phyloP scores from a whole-genome alignment of 805 yeast species.

The Candida fluviatilis region DNA sequence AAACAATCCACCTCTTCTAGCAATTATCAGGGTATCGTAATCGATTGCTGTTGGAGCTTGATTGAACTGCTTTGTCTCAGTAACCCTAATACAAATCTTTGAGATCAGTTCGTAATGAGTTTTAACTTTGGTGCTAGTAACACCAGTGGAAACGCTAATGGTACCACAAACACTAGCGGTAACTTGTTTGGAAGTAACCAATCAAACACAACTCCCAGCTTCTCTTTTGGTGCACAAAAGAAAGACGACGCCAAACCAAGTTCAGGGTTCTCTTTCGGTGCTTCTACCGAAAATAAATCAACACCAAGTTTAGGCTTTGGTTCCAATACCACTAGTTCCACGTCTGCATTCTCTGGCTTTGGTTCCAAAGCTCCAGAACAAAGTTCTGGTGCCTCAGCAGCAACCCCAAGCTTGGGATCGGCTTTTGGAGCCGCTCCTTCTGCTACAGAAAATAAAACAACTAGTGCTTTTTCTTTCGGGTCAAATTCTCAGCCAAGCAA shows the following conservation, averaged over 20 bases:
- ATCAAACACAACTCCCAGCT: slow-evolving; percentile 5
- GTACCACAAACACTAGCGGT: background rate
- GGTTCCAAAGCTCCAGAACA: background rate
- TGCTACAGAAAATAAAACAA: background rate
- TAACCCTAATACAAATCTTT: background rate
- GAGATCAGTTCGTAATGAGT: background rate
- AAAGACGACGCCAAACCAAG: slow-evolving; percentile 5
- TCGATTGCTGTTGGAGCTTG: no score
- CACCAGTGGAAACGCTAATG: background rate
- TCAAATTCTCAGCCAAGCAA: background rate
- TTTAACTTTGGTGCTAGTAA: background rate
- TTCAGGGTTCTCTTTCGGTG: slow-evolving; percentile 12
- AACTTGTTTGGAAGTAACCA: background rate
- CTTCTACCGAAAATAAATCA: slow-evolving; percentile 1
- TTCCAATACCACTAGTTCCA: background rate
- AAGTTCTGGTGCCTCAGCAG: background rate
- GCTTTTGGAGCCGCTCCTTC: slow-evolving; percentile 9
- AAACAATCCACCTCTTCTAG: no score
- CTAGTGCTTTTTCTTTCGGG: background rate
- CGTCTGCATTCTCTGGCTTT: slow-evolving; percentile 2
- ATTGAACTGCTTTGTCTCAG: background rate
- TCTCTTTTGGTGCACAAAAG: slow-evolving; percentile 6
- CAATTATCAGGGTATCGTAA: no score
- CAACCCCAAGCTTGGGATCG: background rate
- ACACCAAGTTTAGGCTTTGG: background rate